Base-by-base conservation (phyloP, 768 basidiomycete genomes). In the Rhodotorula sphaerocarpa region DNA sequence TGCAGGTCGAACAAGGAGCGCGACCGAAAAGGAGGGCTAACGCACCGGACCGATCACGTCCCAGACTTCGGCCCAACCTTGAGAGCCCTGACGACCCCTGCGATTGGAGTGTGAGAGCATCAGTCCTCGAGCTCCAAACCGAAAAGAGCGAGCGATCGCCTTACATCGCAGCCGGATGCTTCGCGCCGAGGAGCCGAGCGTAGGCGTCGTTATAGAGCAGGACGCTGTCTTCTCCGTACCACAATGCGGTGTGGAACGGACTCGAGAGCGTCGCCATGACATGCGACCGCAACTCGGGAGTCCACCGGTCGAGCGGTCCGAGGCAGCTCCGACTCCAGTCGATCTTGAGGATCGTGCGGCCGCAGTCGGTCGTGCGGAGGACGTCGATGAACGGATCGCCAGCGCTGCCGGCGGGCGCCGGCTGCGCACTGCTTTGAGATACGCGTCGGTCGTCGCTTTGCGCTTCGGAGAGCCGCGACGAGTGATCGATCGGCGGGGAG, bases 161-260 rank as follows among this genome's bases (percentile, higher is more conserved):
- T n/a, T n/a, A n/a, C 43, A 55, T 45, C 12, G 31, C 30, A 3
- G 31, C 21, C 21, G 54, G 54, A 33, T 55, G 54, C 43, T 43
- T 44, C 9, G 14, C n/a, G 7, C 54, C 54, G 44, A 55, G 54
- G 21, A 55, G 33, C 30, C 43, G 43, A 5, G 54, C 30, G 44
- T 55, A 55, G 0, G 54, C 54, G 33, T 55, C 54, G 33, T 55
- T 55, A 31, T 69, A 69, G 21, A 69, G 48, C 28, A 69, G 55
- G 27, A 58, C 31, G 36, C 50, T 54, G 42, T 64, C 51, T 7
- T 27, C n/a, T 20, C 67, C 67, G 25, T 54, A 39, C 55, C 57
- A 54, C 9, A 64, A 16, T 14, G 59, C 52, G 16, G 57, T 55
- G 15, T 59, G 45, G 52, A 64, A 64, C 15, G 67, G 67, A 7